Base-by-base conservation (phyloP, 1,139 yeast species). In the Taphrina communis region DNA sequence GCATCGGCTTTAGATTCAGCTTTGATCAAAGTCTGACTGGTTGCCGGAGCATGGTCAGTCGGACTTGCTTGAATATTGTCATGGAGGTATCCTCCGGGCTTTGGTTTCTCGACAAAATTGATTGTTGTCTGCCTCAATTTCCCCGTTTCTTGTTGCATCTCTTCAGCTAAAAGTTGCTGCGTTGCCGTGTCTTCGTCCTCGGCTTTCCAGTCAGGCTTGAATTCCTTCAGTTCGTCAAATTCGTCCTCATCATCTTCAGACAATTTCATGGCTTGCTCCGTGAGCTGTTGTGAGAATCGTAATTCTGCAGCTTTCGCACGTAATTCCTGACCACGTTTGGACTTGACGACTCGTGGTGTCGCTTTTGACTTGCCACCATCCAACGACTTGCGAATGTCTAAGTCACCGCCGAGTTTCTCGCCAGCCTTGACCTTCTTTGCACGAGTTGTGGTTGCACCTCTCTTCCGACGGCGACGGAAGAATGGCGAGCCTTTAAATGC, bases 331-430 rank as follows among this genome's bases (percentile, higher is more conserved):
- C 69, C 69, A 8, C 69, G 63, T 52, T 65, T 65, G 31, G 65
- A 58, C 44, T 65, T 65, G 51, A 59, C 69, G 1, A 58, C 69
- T 7, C 69, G 42, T 25, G 69, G 69, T 4, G 63, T 63, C 14
- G 67, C 67, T 36, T 63, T 63, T 25, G 55, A 42, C 42, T 55
- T 72, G 41, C 72, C 72, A 19, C 73, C 73, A 44, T 72, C 73
- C 9, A 72, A 69, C 38, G 35, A 52, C 38, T 60, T 70, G 6
- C 73, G 65, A 19, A 50, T 46, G 6, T 63, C 69, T 12, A 68
- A 38, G 39, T 72, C 72, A 9, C 67, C 73, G 25, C 73, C 73
- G 5, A 70, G 62, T 35, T 68, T 67, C 3, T 68, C 61, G 2
- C 73, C 73, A 12, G 61, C 25, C 48, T 53, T 57, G 14, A 38